These are phyloP conservation scores for Ilex paraguariensis DNA, from an alignment of 305 asterid species.

Conservation along the genomic window DNA sequence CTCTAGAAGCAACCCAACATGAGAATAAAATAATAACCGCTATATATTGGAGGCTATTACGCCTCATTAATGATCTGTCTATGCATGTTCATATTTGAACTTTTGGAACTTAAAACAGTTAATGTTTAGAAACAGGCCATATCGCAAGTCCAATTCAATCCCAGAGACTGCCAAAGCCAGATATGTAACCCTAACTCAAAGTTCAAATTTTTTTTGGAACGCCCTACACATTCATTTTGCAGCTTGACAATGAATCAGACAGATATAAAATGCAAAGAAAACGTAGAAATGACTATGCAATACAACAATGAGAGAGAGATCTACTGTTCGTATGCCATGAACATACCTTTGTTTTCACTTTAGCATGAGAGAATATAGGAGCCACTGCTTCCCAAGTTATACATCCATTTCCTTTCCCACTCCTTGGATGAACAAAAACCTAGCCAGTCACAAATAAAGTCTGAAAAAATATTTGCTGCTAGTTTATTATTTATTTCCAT, in stretches of 20 bases:
- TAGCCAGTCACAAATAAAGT: slow-evolving; percentile 40
- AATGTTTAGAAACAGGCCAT: too few relatives aligned
- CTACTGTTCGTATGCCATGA: background rate
- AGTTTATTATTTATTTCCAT: slow-evolving; percentile 7
- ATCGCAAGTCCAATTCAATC: too few relatives aligned
- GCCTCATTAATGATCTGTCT: too few relatives aligned
- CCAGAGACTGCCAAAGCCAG: too few relatives aligned
- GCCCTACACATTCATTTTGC: too few relatives aligned
- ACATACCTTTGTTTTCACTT: slow-evolving; percentile 77
- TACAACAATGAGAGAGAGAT: slow-evolving; percentile 4
- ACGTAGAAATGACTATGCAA: slow-evolving; percentile 1
- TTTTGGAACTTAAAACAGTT: too few relatives aligned
- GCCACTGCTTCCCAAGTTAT: slow-evolving; percentile 80
- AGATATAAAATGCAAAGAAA: background rate
- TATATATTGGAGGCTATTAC: too few relatives aligned
- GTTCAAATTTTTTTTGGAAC: too few relatives aligned
- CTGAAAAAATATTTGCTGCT: slow-evolving; percentile 10
- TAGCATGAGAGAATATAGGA: slow-evolving; percentile 78
- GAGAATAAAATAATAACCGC: background rate
- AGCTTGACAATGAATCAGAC: slow-evolving; percentile 4
- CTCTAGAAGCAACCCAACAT: background rate
- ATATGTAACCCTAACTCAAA: too few relatives aligned
- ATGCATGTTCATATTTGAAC: too few relatives aligned
- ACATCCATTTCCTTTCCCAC: slow-evolving; percentile 89
- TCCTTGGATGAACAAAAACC: slow-evolving; percentile 91